phyloP scores from a whole-genome alignment of 2,329 filamentous ascomycete genomes.

The Beauveria sp. region DNA sequence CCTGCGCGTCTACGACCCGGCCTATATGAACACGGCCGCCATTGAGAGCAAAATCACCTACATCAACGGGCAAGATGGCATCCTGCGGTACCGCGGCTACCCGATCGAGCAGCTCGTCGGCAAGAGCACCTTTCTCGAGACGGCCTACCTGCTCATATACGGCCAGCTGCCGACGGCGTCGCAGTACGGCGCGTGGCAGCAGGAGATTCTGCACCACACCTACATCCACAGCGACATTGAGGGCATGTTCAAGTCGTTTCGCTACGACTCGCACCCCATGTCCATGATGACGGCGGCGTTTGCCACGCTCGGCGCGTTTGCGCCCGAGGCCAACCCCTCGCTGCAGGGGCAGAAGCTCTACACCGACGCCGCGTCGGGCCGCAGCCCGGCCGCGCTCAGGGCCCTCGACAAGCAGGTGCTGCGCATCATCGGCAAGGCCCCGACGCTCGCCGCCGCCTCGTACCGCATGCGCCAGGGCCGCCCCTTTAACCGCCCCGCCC shows the following conservation, averaged over 20 bases:
- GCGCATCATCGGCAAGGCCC: constrained; percentile 43
- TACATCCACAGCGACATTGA: constrained; percentile 42
- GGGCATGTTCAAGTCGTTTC: constrained; percentile 42
- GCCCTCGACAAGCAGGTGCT: constrained; percentile 45
- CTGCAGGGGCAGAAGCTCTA: constrained; percentile 42
- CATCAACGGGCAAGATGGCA: constrained; percentile 44
- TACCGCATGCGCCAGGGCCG: constrained; percentile 46
- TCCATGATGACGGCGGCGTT: constrained; percentile 43
- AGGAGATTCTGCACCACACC: constrained; percentile 44
- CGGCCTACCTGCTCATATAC: constrained; percentile 42
- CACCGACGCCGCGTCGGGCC: constrained; percentile 33
- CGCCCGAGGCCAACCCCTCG: constrained; percentile 42
- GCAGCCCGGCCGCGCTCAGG: constrained; percentile 31
- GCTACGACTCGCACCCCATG: constrained; percentile 45
- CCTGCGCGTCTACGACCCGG: constrained; percentile 42
- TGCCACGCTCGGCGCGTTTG: constrained; percentile 40
- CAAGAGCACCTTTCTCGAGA: constrained; percentile 42
- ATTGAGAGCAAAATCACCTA: constrained; percentile 42
- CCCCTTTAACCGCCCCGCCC: constrained; percentile 40
- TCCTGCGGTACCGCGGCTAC: constrained; percentile 44
- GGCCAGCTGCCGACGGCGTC: constrained; percentile 38
- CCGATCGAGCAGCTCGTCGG: constrained; percentile 43
- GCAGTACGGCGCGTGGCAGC: constrained; percentile 34
- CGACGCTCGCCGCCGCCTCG: constrained; percentile 40
- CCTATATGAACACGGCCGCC: constrained; percentile 45